Evolutionary conservation across 352 stramenopile species (phyloP), one percentile per base, ranked within the genome.

Genomic region (Phytopythium boreale): DNA sequence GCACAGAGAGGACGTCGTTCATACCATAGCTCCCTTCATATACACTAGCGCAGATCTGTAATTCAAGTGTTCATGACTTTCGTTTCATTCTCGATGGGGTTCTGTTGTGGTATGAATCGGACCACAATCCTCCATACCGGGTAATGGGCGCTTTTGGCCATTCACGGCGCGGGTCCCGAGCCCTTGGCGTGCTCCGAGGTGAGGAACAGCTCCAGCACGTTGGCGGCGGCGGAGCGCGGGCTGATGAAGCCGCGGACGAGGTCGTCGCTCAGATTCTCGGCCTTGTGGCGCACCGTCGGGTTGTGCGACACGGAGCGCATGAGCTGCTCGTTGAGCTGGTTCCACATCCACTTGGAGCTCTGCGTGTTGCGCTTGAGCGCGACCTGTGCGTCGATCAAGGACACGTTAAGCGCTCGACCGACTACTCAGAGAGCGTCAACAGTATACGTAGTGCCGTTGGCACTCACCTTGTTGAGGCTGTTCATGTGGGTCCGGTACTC

Each of bases 341-440:
- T 90, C 84, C 80, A 90, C 77, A 92, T 89, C 83, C 83, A 92
- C 63, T 89, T 90, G 34, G 82, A 88, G 61, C 77, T 88, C 72
- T 92, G 84, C 3, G 64, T 56, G 52, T 87, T 88, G 51, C 81
- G 81, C 67, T 92, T 92, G 31, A 72, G 61, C n/a, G 72, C 75
- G 31, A 92, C 85, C 81, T 86, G 51, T 2, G 20, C 22, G 17
- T 8, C 41, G 20, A n/a, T 22, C 15, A 47, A 12, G 41, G 41
- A 22, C 41, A 22, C 15, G 41, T 47, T 7, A 47, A 15, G n/a
- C n/a, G n/a, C n/a, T n/a, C 19, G 41, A 6, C 2, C 37, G 37
- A 43, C 37, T 17, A 19, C 11, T 17, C 37, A 19, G 37, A 19
- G 34, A 39, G 34, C 9, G 34, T 39, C 34, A 39, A 11, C 14